Evolutionary conservation across 371 early-diverging fungal species (phyloP).

Genomic region (Mortierella sp.): DNA sequence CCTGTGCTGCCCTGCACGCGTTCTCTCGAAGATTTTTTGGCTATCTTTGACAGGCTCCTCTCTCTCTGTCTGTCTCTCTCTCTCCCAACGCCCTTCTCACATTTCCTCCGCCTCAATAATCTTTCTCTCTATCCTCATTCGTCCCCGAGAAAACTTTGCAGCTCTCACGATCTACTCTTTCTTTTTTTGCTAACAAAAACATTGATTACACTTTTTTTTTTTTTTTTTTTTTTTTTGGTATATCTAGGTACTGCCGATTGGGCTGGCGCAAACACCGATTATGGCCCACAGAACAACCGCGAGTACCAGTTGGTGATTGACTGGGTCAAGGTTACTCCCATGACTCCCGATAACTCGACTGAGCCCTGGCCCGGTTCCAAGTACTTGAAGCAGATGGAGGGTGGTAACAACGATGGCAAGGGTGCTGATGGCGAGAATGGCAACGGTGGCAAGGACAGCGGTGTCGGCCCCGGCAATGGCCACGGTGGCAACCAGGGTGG

Average conservation of each 20-base stretch:
- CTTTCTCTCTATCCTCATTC: not conserved
- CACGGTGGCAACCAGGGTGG: slow-evolving; percentile 2
- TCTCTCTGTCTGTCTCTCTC: not conserved
- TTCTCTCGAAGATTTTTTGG: not conserved
- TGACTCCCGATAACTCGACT: slow-evolving; percentile 28
- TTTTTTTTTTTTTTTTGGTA: not conserved
- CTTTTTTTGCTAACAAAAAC: not conserved
- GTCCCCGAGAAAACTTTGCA: not conserved
- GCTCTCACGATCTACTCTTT: not conserved
- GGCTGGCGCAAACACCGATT: slow-evolving; percentile 39
- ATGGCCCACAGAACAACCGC: slow-evolving; percentile 29
- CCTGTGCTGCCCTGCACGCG: not conserved
- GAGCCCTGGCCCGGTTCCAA: slow-evolving; percentile 49
- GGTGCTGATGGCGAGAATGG: slow-evolving; percentile 7
- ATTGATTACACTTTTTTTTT: not conserved
- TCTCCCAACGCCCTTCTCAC: not conserved
- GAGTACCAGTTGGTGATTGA: slow-evolving; percentile 37
- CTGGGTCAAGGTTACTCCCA: slow-evolving; percentile 44
- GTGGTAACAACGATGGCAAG: slow-evolving; percentile 18
- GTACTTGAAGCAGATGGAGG: slow-evolving; percentile 39
- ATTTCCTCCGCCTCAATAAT: not conserved
- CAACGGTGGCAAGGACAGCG: not conserved
- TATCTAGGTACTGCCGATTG: slow-evolving; percentile 40
- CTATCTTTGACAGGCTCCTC: not conserved
- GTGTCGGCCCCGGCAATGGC: not conserved